Evolutionary conservation across 2,329 filamentous ascomycete species (phyloP), one percentile per base, ranked within the genome.

Genomic region (Phaeosphaeriaceae sp.): DNA sequence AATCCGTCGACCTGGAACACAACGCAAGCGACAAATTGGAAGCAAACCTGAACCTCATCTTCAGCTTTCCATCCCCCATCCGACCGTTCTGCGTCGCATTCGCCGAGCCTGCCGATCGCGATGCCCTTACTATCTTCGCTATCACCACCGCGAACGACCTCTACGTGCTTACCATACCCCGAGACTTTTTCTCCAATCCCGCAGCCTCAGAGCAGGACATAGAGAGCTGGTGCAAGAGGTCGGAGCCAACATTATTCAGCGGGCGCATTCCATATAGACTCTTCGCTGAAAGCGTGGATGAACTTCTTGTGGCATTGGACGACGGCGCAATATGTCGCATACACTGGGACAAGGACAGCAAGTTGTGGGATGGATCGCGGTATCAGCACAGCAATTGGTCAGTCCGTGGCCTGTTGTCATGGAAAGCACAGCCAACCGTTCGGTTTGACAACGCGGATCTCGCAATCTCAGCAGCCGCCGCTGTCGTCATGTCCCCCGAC

Each of bases 241-340:
- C 88, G 73, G 78, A 86, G 42, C 89, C 92, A 7, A 85, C 88
- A n/a, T 87, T 90, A 1, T 85, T 97, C 72, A 84, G 85, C 53
- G 91, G 92, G 76, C 91, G 92, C 75, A 84, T 88, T 63, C 89
- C 93, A 5, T 94, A 97, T 76, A 86, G 93, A 59, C 83, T 99
- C 67, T 83, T 91, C 65, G 92, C 93, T 19, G 85, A 90, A 58
- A 90, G 83, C 64, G 85, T 89, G 17, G 84, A 91, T 60, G 89
- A 92, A 69, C 78, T 99, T 48, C 84, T 97, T 48, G 85, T 96
- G 21, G 90, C 93, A 0, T 86, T 97, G 62, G 88, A 91, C 60
- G 91, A 95, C 79, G 92, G 92, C 24, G 88, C 88, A 47, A 83
- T 95, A 63, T 82, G 94, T 62, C 86, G 86, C 33, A 81, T 98